These are phyloP conservation scores for Diaporthe citriasiana DNA, from an alignment of 2,329 filamentous ascomycete species.

Conservation along the genomic window DNA sequence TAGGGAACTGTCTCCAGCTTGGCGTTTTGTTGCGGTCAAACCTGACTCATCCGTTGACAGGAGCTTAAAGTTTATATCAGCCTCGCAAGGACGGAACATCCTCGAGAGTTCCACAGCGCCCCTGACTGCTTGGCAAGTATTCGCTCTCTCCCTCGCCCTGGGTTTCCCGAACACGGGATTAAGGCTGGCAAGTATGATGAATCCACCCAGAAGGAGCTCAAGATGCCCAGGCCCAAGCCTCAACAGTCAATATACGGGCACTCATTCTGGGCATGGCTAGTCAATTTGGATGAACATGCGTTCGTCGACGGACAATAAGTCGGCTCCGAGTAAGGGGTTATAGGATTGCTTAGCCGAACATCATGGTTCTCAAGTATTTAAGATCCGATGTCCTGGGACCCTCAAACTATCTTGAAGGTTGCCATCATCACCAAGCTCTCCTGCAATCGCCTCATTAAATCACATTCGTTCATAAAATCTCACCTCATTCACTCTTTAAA, in stretches of 20 bases:
- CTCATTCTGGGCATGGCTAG: not conserved
- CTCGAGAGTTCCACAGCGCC: not conserved
- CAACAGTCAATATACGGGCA: not conserved
- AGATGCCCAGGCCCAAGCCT: constrained; percentile 1
- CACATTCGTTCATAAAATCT: constrained; percentile 2
- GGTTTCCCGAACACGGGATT: not conserved
- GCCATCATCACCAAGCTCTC: not conserved
- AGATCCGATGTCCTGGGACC: not conserved
- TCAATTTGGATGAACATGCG: constrained; percentile 11
- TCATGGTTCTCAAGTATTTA: not conserved
- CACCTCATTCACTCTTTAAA: constrained; percentile 5
- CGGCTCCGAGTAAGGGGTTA: not conserved
- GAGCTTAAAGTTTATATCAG: constrained; percentile 21
- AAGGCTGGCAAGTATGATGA: not conserved
- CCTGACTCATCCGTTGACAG: constrained; percentile 1
- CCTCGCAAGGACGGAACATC: constrained; percentile 1
- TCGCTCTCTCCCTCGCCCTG: not conserved
- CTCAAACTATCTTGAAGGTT: not conserved
- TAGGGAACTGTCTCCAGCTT: constrained; percentile 5
- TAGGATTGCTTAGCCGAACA: not conserved
- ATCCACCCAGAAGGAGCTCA: not conserved
- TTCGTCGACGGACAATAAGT: not conserved
- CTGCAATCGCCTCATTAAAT: not conserved
- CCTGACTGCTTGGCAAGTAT: constrained; percentile 2
- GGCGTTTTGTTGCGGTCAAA: not conserved